Evolutionary conservation across 352 stramenopile genomes (phyloP), one percentile per base, ranked within the genome.

Genomic region (Phytophthora sp.): DNA sequence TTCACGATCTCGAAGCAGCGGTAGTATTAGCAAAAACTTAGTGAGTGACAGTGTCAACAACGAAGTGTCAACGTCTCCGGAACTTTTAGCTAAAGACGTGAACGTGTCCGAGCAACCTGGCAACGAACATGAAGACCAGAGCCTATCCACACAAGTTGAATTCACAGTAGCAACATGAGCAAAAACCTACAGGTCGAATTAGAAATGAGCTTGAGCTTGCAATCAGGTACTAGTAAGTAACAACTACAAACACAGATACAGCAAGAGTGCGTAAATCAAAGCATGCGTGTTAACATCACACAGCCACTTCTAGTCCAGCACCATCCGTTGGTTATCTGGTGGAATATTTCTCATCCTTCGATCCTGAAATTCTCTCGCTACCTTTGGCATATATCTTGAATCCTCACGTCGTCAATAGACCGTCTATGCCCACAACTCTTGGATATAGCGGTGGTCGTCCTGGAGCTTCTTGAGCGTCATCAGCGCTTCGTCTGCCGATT

Each of bases 351-450:
- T 58, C 56, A 20, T 58, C 21, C 36, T 46, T 53, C 33, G 29
- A 39, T 50, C 41, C 54, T 46, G 26, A n/a, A 45, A 57, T 27
- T 29, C 56, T 26, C 9, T 61, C 31, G 39, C 4, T 9, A n/a
- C 5, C 23, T 42, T 21, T 35, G 18, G 18, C 46, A n/a, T n/a
- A 54, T 47, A 23, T 60, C 41, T 51, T 15, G 27, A 59, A 30
- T 27, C 21, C 35, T 54, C 45, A 29, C 12, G 39, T 49, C 54
- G 15, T 45, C 23, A 24, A 57, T 53, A 57, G 38, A 57, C n/a
- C 33, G n/a, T 63, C 39, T 76, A 93, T 54, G 81, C 85, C 97
- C 96, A 99, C 30, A 99, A 79, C 76, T 99, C 97, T 77, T 99
- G 97, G 16, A 99, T 86, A 76, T 98, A 99, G 41, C 94, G 87